These are phyloP conservation scores for Amaranthus tricolor DNA, from an alignment of 179 eudicot species.

Conservation along the genomic window DNA sequence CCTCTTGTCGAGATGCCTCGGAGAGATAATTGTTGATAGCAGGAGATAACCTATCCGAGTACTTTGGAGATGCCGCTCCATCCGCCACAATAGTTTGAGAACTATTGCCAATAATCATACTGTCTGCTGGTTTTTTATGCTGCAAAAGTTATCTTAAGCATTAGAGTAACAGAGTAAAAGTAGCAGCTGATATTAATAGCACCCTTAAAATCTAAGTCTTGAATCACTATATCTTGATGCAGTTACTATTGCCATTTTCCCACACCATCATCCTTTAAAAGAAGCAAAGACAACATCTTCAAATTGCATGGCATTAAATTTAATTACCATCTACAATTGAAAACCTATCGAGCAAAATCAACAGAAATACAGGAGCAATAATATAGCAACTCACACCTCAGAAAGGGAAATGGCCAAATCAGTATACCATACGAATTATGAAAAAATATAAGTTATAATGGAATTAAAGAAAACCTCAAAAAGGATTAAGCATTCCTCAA, in stretches of 20 bases:
- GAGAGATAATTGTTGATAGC: constrained; percentile 89
- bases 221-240: no score
- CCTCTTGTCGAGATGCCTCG: constrained; percentile 98
- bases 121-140: constrained; percentile 89
- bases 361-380: not conserved
- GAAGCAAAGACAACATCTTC: no score
- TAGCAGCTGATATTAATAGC: not conserved
- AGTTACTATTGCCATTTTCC: no score
- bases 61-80: constrained; percentile 75
- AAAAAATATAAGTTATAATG: no score
- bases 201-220: no score
- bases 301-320: no score
- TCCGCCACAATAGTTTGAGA: constrained; percentile 81
- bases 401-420: not conserved
- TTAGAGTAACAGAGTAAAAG: not conserved
- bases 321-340: no score
- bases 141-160: constrained; percentile 33
- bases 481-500: constrained; percentile 85
- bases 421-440: not conserved
- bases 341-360: no score
- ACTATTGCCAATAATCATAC: constrained; percentile 77
- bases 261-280: no score
- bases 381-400: constrained; percentile 6
- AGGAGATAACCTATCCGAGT: constrained; percentile 96
- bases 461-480: constrained; percentile 62